Evolutionary conservation across 1,284 basidiomycete species (phyloP).

Genomic region (Boletus smithii): DNA sequence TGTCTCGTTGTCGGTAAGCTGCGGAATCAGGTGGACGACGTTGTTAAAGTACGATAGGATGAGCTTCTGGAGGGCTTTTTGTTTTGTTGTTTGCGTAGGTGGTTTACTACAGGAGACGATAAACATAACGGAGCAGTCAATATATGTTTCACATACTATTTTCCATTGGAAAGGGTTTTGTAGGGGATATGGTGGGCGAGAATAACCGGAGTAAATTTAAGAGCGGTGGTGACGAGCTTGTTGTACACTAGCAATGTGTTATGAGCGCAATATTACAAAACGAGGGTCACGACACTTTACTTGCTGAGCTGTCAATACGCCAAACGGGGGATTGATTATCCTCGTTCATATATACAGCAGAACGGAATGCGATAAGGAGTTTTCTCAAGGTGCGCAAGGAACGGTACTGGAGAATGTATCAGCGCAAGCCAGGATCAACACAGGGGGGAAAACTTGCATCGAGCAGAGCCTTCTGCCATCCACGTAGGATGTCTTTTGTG

Average conservation of each 20-base stretch:
- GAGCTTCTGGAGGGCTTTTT: conserved; percentile 82
- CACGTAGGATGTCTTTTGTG: conserved; percentile 71
- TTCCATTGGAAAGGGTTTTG: conserved; percentile 78
- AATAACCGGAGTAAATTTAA: conserved; percentile 90
- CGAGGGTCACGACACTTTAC: conserved; percentile 28
- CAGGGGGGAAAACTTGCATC: conserved; percentile 56
- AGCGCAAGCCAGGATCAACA: background rate
- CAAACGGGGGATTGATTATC: conserved; percentile 76
- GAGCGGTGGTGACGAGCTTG: conserved; percentile 84
- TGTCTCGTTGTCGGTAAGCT: conserved; percentile 68
- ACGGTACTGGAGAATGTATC: conserved; percentile 55
- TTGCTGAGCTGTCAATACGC: conserved; percentile 75
- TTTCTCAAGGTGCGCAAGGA: conserved; percentile 85
- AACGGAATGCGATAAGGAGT: conserved; percentile 84
- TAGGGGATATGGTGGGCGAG: conserved; percentile 86
- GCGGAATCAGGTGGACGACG: conserved; percentile 72
- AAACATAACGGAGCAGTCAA: background rate
- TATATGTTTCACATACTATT: conserved; percentile 61
- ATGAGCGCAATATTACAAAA: conserved; percentile 4
- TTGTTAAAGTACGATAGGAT: conserved; percentile 90
- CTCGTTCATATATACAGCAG: conserved; percentile 86
- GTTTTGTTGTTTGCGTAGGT: conserved; percentile 70
- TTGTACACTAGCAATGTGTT: conserved; percentile 67
- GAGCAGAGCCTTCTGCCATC: conserved; percentile 91
- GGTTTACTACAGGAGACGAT: conserved; percentile 57